Percentiles rank a stretch among this genome's conserved stretches.
Conservation (phyloP, 2,329 filamentous ascomycete genomes). For the Ophiocordyceps camponoti-rufipedis region DNA sequence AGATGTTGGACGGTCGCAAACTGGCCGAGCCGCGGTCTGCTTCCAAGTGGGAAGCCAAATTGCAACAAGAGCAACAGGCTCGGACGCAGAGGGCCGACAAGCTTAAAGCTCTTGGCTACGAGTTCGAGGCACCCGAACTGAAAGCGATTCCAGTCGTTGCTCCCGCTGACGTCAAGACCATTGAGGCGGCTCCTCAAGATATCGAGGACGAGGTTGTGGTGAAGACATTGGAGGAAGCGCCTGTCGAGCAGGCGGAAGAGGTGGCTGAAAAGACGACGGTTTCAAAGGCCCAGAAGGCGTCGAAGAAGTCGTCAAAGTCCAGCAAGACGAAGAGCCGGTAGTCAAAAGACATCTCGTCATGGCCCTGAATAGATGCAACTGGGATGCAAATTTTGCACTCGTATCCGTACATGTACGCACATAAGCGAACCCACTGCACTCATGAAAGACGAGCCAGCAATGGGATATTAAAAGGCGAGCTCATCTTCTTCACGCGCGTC, state of each 20-base stretch:
- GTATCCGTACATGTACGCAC: slow-evolving; percentile 29
- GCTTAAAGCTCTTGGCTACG: slow-evolving; percentile 67
- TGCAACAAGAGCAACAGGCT: slow-evolving; percentile 53
- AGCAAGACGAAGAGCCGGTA: background rate
- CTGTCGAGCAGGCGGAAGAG: background rate
- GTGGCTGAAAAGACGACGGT: background rate
- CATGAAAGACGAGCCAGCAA: slow-evolving; percentile 24
- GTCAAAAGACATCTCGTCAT: background rate
- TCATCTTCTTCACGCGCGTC: slow-evolving; percentile 34
- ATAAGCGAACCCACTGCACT: slow-evolving; percentile 43
- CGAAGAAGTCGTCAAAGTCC: background rate
- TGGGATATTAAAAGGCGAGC: slow-evolving; percentile 42
- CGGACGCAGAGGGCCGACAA: slow-evolving; percentile 52
- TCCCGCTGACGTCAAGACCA: slow-evolving; percentile 16
- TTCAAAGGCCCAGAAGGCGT: background rate
- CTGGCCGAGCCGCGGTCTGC: slow-evolving; percentile 57
- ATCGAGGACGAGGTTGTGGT: slow-evolving; percentile 7
- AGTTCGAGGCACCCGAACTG: slow-evolving; percentile 56
- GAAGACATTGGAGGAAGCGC: background rate
- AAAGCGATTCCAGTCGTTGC: slow-evolving; percentile 34
- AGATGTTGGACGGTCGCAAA: slow-evolving; percentile 62
- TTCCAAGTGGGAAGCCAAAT: slow-evolving; percentile 60
- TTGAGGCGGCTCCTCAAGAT: slow-evolving; percentile 17
- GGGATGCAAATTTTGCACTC: background rate
- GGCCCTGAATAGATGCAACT: background rate